Percentiles rank a stretch among this genome's conserved stretches.
Conservation (phyloP, 305 asterid species). For the Plantago coronopus region DNA sequence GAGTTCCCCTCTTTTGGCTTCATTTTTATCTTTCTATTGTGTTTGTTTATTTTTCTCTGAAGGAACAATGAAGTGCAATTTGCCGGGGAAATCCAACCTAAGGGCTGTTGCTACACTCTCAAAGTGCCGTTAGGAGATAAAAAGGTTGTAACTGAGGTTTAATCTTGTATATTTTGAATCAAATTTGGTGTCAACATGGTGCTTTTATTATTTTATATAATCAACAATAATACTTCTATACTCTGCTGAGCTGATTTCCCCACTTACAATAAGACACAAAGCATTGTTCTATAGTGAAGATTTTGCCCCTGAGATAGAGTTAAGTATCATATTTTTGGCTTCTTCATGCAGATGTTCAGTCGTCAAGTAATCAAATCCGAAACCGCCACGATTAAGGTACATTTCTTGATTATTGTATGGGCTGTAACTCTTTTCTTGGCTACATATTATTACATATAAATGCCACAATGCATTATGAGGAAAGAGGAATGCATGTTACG, state of each 20-base stretch:
- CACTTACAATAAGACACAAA: not conserved
- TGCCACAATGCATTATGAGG: not conserved
- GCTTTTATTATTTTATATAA: too few species aligned
- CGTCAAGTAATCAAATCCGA: constrained; percentile 95
- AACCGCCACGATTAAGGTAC: constrained; percentile 91
- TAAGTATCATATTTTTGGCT: constrained; percentile 10
- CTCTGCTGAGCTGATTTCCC: too few species aligned
- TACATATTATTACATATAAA: too few species aligned
- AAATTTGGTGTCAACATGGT: too few species aligned
- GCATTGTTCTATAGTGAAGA: not conserved
- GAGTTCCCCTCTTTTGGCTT: not conserved
- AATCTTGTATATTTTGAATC: too few species aligned
- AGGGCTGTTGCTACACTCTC: constrained; percentile 65
- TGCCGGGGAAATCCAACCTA: constrained; percentile 94
- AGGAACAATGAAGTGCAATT: constrained; percentile 96
- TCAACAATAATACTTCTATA: too few species aligned
- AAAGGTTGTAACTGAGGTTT: constrained; percentile 53
- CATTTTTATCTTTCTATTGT: constrained; percentile 20
- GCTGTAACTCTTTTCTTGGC: too few species aligned
- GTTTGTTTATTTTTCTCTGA: constrained; percentile 17
- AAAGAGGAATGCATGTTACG: not conserved
- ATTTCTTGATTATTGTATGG: not conserved
- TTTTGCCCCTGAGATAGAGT: constrained; percentile 12
- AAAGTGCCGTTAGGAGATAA: constrained; percentile 63
- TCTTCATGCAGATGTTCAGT: constrained; percentile 65